Evolutionary conservation across 2,329 filamentous ascomycete genomes (phyloP), one percentile per base, ranked within the genome.

Genomic region (Rutstroemia sp.): DNA sequence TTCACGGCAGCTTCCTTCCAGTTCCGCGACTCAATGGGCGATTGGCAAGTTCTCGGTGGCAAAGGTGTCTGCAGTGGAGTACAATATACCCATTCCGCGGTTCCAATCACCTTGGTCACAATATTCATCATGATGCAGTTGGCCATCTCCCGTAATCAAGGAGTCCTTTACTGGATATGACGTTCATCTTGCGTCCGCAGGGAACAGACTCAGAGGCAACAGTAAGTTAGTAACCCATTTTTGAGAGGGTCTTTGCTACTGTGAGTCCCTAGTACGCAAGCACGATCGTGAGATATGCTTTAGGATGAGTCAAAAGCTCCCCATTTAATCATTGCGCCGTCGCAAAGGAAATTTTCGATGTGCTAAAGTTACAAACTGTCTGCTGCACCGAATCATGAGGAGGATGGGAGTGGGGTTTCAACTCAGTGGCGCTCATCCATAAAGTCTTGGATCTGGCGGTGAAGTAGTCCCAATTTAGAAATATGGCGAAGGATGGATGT

Each of bases 81-180:
- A 21, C 34, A 21, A 48, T 25, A 48, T 23, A 16, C 47, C 47
- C 23, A n/a, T 54, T 39, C 47, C 48, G 51, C 44, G 34, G 21
- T 45, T 49, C 34, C 34, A 54, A 49, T 49, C 52, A 42, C 12
- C 48, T 49, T 54, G 30, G 52, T 49, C 52, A 54, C 52, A 45
- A 54, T 49, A 30, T 54, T 54, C 45, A 27, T 54, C 30, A 12
- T 45, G 44, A 49, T 54, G 45, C 45, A 49, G 48, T 54, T 54
- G 16, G 19, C 34, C 12, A 54, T 54, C 19, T 38, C 48, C 16
- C 8, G 30, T 34, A 54, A 54, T 54, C 30, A 54, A 27, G 25
- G 27, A 17, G 25, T 17, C 38, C 21, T 12, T 38, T 37, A 14
- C 34, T 30, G n/a, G n/a, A 34, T 38, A 39, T 39, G 42, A 39